These are phyloP conservation scores for Volvox carteri DNA, from an alignment of 163 green algal genomes.

Conservation along the genomic window DNA sequence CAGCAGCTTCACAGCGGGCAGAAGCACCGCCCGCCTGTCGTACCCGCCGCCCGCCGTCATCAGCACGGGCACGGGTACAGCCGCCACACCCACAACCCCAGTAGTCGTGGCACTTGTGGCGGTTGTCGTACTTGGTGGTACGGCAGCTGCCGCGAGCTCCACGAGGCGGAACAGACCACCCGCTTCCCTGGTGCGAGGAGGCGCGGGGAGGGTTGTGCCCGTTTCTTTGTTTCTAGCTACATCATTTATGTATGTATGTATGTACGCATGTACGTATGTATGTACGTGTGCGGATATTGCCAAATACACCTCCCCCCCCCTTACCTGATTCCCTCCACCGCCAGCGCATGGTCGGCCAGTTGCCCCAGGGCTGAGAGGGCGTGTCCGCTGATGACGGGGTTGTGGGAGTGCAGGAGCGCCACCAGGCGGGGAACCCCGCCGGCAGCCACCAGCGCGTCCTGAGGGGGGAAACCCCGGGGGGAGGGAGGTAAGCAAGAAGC, in stretches of 20 bases:
- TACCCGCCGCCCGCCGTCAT: not conserved
- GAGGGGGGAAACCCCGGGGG: not conserved
- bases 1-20: conserved; percentile 49
- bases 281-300: no score
- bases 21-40: not conserved
- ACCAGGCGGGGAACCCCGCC: conserved; percentile 63
- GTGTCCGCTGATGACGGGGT: conserved; percentile 17
- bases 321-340: conserved; percentile 61
- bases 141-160: not conserved
- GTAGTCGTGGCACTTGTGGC: not conserved
- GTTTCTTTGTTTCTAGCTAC: no score
- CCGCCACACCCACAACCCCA: not conserved
- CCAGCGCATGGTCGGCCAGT: conserved; percentile 39
- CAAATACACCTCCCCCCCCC: no score
- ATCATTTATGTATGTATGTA: no score
- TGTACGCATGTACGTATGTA: no score
- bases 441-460: conserved; percentile 41
- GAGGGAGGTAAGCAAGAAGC: not conserved
- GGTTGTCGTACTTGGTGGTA: not conserved
- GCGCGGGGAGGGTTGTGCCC: no score
- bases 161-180: conserved; percentile 48
- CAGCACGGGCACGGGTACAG: not conserved
- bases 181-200: conserved; percentile 32
- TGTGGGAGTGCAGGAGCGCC: conserved; percentile 43
- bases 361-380: conserved; percentile 43